These are phyloP conservation scores for Gliomastix tumulicola DNA, from an alignment of 2,329 filamentous ascomycete genomes.

Conservation along the genomic window DNA sequence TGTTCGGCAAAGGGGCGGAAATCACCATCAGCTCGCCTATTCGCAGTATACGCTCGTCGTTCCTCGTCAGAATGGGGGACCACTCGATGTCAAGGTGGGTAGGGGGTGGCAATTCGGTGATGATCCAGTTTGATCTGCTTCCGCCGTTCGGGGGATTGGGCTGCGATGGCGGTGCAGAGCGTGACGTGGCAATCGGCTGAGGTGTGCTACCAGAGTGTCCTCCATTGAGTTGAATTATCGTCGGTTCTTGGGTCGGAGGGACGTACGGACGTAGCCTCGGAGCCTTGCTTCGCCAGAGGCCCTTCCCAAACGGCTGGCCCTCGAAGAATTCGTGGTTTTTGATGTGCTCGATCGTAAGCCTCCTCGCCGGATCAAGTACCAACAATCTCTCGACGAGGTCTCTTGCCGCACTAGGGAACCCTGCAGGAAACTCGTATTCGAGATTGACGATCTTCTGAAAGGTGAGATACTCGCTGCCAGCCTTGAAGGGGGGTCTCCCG, in stretches of 20 bases:
- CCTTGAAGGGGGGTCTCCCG: constrained; percentile 97
- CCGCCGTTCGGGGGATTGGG: constrained; percentile 32
- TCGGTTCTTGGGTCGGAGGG: constrained; percentile 67
- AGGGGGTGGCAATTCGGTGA: constrained; percentile 93
- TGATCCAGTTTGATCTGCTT: constrained; percentile 67
- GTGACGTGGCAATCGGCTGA: constrained; percentile 19
- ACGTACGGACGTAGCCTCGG: constrained; percentile 80
- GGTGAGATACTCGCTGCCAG: constrained; percentile 88
- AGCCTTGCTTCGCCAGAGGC: constrained; percentile 83
- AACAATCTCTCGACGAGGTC: constrained; percentile 87
- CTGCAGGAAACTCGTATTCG: constrained; percentile 87
- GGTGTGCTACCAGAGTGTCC: constrained; percentile 19
- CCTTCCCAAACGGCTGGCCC: constrained; percentile 75
- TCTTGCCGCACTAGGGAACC: constrained; percentile 78
- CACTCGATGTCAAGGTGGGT: constrained; percentile 97
- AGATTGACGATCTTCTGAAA: constrained; percentile 97
- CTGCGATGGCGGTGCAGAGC: constrained; percentile 25
- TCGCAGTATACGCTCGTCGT: constrained; percentile 91
- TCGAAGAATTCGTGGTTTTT: constrained; percentile 96
- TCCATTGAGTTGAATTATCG: constrained; percentile 67
- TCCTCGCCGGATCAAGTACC: constrained; percentile 77
- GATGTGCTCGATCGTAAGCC: constrained; percentile 90
- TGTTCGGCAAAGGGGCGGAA: constrained; percentile 69
- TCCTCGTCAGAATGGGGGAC: constrained; percentile 87
- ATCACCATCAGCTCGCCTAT: constrained; percentile 85